phyloP scores from a whole-genome alignment of 2,329 filamentous ascomycete species.

The Microcera coccophila region DNA sequence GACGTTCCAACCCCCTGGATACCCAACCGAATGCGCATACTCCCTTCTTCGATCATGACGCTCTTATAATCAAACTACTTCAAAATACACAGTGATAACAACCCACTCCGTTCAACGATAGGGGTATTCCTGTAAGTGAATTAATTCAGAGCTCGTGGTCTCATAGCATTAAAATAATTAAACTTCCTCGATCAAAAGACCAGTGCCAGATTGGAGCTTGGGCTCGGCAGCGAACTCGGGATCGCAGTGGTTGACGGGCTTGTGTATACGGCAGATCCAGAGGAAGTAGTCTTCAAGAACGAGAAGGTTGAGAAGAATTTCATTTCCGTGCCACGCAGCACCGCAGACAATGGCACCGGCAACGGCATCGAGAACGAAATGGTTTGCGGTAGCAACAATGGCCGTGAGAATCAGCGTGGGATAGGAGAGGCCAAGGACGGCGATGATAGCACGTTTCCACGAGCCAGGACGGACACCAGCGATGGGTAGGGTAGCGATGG shows the following conservation, averaged over 20 bases:
- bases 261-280: conserved; percentile 60
- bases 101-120: not conserved
- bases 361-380: conserved; percentile 68
- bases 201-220: conserved; percentile 25
- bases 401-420: conserved; percentile 62
- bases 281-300: conserved; percentile 66
- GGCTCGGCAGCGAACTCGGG: conserved; percentile 34
- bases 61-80: not conserved
- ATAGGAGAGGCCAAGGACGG: conserved; percentile 56
- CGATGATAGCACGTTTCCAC: conserved; percentile 46
- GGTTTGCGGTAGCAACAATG: conserved; percentile 69
- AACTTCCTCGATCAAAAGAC: conserved; percentile 21
- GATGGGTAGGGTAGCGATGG: conserved; percentile 62
- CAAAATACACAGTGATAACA: not conserved
- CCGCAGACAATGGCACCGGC: conserved; percentile 63
- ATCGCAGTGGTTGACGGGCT: conserved; percentile 48
- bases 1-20: not conserved
- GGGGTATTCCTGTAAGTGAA: not conserved
- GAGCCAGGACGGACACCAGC: conserved; percentile 48
- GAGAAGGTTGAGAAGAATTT: conserved; percentile 58
- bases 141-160: not conserved
- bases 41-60: not conserved
- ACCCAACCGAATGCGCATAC: not conserved
- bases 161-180: conserved; percentile 3
- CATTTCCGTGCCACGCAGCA: conserved; percentile 57